These are phyloP conservation scores for Exophiala calicioides DNA, from an alignment of 2,329 filamentous ascomycete species.

Conservation along the genomic window DNA sequence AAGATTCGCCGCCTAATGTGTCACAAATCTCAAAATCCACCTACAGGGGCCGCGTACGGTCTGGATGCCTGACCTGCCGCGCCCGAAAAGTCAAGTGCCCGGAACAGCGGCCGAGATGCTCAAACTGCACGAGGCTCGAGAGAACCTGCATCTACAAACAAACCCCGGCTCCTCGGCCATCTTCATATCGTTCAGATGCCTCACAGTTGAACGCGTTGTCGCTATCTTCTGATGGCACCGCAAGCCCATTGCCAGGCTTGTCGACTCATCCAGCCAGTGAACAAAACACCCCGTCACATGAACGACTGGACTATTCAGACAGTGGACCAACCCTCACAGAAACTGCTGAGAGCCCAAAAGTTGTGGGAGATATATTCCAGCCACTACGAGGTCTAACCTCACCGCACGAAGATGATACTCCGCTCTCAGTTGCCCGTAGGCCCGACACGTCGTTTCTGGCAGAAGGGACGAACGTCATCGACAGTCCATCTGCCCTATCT, in stretches of 20 bases:
- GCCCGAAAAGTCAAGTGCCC: slow-evolving; percentile 41
- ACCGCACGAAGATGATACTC: too few species aligned
- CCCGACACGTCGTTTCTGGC: neutral
- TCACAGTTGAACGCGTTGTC: neutral
- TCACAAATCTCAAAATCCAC: too few species aligned
- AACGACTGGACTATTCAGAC: too few species aligned
- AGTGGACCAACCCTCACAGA: too few species aligned
- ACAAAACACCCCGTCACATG: too few species aligned
- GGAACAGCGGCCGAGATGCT: slow-evolving; percentile 45
- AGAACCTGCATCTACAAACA: slow-evolving; percentile 12
- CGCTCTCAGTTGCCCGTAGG: neutral
- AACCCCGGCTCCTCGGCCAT: slow-evolving; percentile 3
- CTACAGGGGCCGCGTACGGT: slow-evolving; percentile 23
- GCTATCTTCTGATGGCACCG: neutral
- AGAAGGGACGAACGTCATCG: neutral
- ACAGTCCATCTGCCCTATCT: slow-evolving; percentile 3
- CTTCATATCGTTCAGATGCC: neutral
- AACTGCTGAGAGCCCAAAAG: too few species aligned
- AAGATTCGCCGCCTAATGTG: too few species aligned
- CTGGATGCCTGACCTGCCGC: slow-evolving; percentile 37
- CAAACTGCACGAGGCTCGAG: slow-evolving; percentile 7
- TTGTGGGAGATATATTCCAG: too few species aligned
- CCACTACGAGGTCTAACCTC: too few species aligned
- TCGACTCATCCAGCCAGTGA: too few species aligned
- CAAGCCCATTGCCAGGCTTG: too few species aligned